Percentiles rank a stretch among this genome's conserved stretches.
Evolutionary conservation across 1,284 basidiomycete genomes (phyloP).

Genomic region (Omphalotus olearius): DNA sequence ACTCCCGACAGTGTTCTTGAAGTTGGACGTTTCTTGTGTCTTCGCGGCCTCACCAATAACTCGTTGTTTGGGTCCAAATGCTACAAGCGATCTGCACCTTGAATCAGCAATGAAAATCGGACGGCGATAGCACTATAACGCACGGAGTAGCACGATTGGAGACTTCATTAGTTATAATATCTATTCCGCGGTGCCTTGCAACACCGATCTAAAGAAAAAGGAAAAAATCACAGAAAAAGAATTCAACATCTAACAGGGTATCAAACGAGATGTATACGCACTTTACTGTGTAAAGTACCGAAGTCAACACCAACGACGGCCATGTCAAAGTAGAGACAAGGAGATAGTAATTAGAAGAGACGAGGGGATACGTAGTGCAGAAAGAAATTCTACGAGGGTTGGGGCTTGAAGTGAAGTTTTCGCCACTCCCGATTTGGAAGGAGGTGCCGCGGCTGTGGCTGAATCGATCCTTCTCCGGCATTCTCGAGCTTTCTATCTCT

Average conservation of each 20-base stretch:
- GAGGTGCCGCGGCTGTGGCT: neutral
- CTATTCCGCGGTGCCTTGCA: slow-evolving; percentile 88
- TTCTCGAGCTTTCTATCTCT: slow-evolving; percentile 11
- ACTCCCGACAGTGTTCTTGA: slow-evolving; percentile 90
- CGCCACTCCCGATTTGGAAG: slow-evolving; percentile 1
- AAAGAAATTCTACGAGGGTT: neutral
- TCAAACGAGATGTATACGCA: slow-evolving; percentile 25
- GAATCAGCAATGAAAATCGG: neutral
- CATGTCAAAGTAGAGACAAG: slow-evolving; percentile 32
- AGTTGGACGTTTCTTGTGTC: slow-evolving; percentile 97
- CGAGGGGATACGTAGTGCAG: neutral
- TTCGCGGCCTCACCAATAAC: slow-evolving; percentile 90
- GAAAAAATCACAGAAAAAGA: slow-evolving; percentile 11
- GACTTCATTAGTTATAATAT: slow-evolving; percentile 94
- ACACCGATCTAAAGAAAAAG: slow-evolving; percentile 72
- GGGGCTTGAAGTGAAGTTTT: neutral
- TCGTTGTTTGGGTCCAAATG: slow-evolving; percentile 86
- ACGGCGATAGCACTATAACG: slow-evolving; percentile 25
- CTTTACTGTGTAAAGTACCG: slow-evolving; percentile 85
- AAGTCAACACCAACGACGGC: slow-evolving; percentile 92
- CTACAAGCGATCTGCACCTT: slow-evolving; percentile 75
- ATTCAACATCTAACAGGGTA: slow-evolving; percentile 10
- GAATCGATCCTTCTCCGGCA: slow-evolving; percentile 13
- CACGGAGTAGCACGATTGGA: slow-evolving; percentile 93
- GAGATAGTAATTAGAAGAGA: neutral